Percentiles rank a stretch among this genome's conserved stretches.
Conservation (phyloP, 768 basidiomycete genomes). For the Tylopilus subfusipes region DNA sequence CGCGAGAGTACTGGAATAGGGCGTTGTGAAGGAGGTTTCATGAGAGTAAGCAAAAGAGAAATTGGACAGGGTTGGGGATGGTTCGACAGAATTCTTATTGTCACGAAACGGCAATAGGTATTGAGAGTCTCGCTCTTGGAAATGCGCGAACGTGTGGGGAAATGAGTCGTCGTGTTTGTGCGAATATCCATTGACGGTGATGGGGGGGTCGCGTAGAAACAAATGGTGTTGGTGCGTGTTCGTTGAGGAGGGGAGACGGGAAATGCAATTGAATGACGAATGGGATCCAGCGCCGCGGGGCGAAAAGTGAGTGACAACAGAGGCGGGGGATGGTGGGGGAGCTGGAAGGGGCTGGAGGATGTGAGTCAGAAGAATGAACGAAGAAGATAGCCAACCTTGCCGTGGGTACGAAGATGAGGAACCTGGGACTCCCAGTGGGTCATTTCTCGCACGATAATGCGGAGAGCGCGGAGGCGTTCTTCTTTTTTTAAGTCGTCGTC, state of each 20-base stretch:
- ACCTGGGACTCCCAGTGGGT: slow-evolving; percentile 19
- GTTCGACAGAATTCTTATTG: slow-evolving; percentile 26
- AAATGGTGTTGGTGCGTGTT: slow-evolving; percentile 33
- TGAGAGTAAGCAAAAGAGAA: slow-evolving; percentile 28
- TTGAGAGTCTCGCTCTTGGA: slow-evolving; percentile 17
- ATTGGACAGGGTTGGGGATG: slow-evolving; percentile 27
- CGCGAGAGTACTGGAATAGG: slow-evolving; percentile 16
- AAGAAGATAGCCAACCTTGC: slow-evolving; percentile 8
- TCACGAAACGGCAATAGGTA: slow-evolving; percentile 12
- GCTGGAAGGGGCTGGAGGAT: slow-evolving; percentile 17
- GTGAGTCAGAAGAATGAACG: neutral
- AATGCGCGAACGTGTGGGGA: neutral
- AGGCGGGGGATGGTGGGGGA: slow-evolving; percentile 26
- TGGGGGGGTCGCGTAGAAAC: slow-evolving; percentile 5
- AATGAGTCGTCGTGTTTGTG: slow-evolving; percentile 19
- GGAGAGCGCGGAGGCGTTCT: slow-evolving; percentile 34
- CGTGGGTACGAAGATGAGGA: neutral
- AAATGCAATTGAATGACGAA: slow-evolving; percentile 28
- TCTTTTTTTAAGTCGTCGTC: slow-evolving; percentile 22
- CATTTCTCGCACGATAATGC: slow-evolving; percentile 38
- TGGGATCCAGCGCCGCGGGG: slow-evolving; percentile 30
- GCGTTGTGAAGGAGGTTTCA: slow-evolving; percentile 24
- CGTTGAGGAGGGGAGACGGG: slow-evolving; percentile 32
- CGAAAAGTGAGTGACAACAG: slow-evolving; percentile 18
- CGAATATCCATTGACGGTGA: slow-evolving; percentile 1